Percentiles rank a stretch among this genome's conserved stretches.
Conservation (phyloP, 805 yeast species). For the Brettanomyces custersianus region DNA sequence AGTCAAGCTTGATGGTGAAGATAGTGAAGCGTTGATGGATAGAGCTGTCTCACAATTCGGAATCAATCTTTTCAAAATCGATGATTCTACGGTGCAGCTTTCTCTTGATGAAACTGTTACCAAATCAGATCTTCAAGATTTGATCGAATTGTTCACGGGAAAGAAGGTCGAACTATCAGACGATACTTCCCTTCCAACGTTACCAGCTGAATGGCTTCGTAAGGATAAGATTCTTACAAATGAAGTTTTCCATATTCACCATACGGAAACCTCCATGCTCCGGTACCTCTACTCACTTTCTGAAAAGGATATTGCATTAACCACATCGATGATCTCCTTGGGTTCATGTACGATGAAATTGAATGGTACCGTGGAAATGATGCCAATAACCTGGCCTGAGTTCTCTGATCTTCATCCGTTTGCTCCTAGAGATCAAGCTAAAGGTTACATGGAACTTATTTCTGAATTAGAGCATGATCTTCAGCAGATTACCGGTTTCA, state of each 20-base stretch:
- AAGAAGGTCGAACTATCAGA: slow-evolving; percentile 11
- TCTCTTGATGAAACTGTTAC: slow-evolving; percentile 87
- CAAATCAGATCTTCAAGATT: slow-evolving; percentile 45
- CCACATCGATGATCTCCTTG: slow-evolving; percentile 93
- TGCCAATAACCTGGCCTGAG: slow-evolving; percentile 91
- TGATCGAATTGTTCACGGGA: slow-evolving; percentile 55
- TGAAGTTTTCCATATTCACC: slow-evolving; percentile 78
- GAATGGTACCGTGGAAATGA: slow-evolving; percentile 92
- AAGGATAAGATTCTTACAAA: slow-evolving; percentile 55
- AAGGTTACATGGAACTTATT: slow-evolving; percentile 73
- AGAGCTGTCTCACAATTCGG: slow-evolving; percentile 52
- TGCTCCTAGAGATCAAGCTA: slow-evolving; percentile 82
- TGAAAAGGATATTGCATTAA: slow-evolving; percentile 81
- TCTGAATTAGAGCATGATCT: slow-evolving; percentile 74
- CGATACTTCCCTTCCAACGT: slow-evolving; percentile 32
- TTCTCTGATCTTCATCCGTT: slow-evolving; percentile 87
- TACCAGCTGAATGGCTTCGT: slow-evolving; percentile 44
- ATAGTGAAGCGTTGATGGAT: slow-evolving; percentile 48
- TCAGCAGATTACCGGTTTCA: slow-evolving; percentile 88
- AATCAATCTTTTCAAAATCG: slow-evolving; percentile 69
- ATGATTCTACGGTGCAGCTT: slow-evolving; percentile 55
- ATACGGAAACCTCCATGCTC: slow-evolving; percentile 90
- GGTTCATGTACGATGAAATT: slow-evolving; percentile 98
- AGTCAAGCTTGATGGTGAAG: slow-evolving; percentile 39
- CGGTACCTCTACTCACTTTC: slow-evolving; percentile 84